These are phyloP conservation scores for Lagenidium sp. DNA, from an alignment of 352 stramenopile genomes.

Conservation along the genomic window DNA sequence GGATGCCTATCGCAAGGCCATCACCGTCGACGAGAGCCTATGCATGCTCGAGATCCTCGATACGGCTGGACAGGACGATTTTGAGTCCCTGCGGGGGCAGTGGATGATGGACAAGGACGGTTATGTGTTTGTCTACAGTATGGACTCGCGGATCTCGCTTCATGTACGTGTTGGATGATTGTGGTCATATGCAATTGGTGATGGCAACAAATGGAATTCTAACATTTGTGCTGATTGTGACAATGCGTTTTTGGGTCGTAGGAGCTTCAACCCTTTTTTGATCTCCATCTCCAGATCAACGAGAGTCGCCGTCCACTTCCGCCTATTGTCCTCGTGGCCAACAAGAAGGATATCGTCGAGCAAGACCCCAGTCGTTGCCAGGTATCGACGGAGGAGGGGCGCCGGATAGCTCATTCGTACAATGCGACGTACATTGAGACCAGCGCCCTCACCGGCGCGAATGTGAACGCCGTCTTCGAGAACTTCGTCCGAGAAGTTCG, in stretches of 20 bases:
- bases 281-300: constrained; percentile 86
- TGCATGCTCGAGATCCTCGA: constrained; percentile 89
- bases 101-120: constrained; percentile 91
- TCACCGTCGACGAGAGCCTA: constrained; percentile 76
- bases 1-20: constrained; percentile 85
- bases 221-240: too few species aligned
- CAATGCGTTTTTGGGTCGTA: constrained; percentile 6
- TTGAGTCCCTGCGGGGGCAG: constrained; percentile 80
- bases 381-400: constrained; percentile 78
- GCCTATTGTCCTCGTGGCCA: constrained; percentile 84
- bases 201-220: too few species aligned
- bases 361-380: constrained; percentile 73
- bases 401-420: constrained; percentile 78
- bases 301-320: constrained; percentile 64
- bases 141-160: constrained; percentile 82
- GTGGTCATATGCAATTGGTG: too few species aligned
- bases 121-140: constrained; percentile 89
- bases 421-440: constrained; percentile 86
- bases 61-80: constrained; percentile 87
- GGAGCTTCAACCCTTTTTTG: constrained; percentile 85
- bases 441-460: constrained; percentile 75
- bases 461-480: constrained; percentile 84
- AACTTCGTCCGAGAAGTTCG: constrained; percentile 80
- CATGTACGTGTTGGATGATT: constrained; percentile 28
- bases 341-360: constrained; percentile 86